Percentiles rank a stretch among this genome's conserved stretches.
Evolutionary conservation across 768 basidiomycete genomes (phyloP).

Genomic region (Rhizopogon roseolus): DNA sequence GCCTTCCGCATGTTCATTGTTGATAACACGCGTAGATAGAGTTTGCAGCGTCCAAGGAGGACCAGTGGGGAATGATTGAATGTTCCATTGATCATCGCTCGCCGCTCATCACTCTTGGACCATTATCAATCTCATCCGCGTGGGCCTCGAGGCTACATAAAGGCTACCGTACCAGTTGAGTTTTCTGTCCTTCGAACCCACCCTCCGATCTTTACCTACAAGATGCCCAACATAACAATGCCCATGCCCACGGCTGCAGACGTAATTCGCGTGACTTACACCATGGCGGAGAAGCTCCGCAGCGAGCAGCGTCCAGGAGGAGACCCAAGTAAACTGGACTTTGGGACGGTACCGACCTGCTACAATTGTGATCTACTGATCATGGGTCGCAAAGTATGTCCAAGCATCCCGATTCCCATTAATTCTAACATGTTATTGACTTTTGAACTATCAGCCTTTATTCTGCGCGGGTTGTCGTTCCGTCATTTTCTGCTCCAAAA

Average conservation of each 20-base stretch:
- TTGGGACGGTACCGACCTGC: slow-evolving; percentile 17
- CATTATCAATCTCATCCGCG: too few relatives aligned
- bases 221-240: slow-evolving; percentile 13
- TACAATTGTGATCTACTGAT: slow-evolving; percentile 15
- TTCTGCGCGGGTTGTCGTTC: slow-evolving; percentile 26
- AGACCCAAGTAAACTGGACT: slow-evolving; percentile 24
- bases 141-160: too few relatives aligned
- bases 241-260: slow-evolving; percentile 20
- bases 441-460: slow-evolving; percentile 12
- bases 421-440: background rate
- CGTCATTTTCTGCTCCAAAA: slow-evolving; percentile 26
- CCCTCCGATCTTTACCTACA: background rate
- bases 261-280: slow-evolving; percentile 22
- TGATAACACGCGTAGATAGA: too few relatives aligned
- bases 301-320: slow-evolving; percentile 22
- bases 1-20: too few relatives aligned
- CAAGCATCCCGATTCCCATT: background rate
- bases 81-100: too few relatives aligned
- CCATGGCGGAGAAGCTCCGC: slow-evolving; percentile 22
- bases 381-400: slow-evolving; percentile 15
- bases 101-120: too few relatives aligned
- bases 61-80: too few relatives aligned
- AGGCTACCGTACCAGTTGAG: too few relatives aligned
- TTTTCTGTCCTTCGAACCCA: background rate
- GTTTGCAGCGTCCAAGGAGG: too few relatives aligned